Evolutionary conservation across 2,329 filamentous ascomycete species (phyloP).

Genomic region (Epichloe sibirici): DNA sequence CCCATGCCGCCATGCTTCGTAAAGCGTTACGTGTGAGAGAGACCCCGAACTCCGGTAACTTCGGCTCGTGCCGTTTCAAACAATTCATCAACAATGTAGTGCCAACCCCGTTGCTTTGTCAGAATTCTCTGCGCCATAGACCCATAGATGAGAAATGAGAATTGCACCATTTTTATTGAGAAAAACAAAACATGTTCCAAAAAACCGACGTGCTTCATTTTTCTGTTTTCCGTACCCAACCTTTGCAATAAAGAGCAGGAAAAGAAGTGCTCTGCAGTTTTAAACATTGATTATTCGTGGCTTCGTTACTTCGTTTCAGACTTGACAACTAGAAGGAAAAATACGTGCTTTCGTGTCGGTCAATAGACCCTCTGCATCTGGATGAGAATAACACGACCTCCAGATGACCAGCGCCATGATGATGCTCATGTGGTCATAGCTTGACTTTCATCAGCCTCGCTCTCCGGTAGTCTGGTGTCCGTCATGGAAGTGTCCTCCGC

Average conservation of each 20-base stretch:
- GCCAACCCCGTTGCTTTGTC: neutral
- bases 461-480: conserved; percentile 14
- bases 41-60: neutral
- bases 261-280: neutral
- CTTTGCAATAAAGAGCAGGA: neutral
- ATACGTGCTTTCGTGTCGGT: neutral
- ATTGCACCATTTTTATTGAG: too few species aligned
- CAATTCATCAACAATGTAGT: neutral
- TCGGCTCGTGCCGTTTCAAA: neutral
- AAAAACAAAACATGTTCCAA: too few species aligned
- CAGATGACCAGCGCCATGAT: neutral
- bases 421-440: neutral
- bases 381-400: neutral
- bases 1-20: neutral
- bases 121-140: neutral
- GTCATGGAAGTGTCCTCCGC: conserved; percentile 12
- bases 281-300: conserved; percentile 1
- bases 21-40: neutral
- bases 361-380: neutral
- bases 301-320: conserved; percentile 2
- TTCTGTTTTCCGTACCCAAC: neutral
- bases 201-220: neutral
- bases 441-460: conserved; percentile 11
- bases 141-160: neutral
- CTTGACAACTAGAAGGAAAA: neutral